Evolutionary conservation across 2,329 filamentous ascomycete genomes (phyloP), one percentile per base, ranked within the genome.

Genomic region (Fusarium cicatricum): DNA sequence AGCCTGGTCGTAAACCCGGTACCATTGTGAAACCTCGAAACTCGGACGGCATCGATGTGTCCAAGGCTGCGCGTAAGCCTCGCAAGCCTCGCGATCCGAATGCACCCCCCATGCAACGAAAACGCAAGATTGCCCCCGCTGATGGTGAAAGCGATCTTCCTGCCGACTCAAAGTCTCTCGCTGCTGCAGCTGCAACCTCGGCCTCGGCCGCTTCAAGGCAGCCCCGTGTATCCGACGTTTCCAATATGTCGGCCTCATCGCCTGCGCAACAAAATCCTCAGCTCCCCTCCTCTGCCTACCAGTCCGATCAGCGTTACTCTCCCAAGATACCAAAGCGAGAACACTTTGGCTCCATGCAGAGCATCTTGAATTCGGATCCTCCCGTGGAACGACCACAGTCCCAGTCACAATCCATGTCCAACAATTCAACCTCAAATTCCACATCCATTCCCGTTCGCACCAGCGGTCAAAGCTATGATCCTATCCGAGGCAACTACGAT

Each of bases 401-500:
- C 1, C 66, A 65, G 17, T 58, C 62, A 4, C 58, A 62, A 31
- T 39, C 66, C 16, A 61, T 60, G 23, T 34, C 43, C 79, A 78
- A 56, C 78, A 80, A 46, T 74, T 81, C 52, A 77, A 60, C 74
- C 58, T 56, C 77, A 37, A 80, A 45, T 75, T 81, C 52, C 77
- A 60, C 74, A 58, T 56, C 77, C 37, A 70, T 77, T 15, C 79
- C 80, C 9, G 77, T 80, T 42, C 80, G 89, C 43, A 87, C 88
- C 12, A 90, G 90, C 68, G 89, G 92, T 37, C 90, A 92, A 69
- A 91, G 90, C 68, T 97, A 95, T 76, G 93, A 97, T 73, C 93
- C 93, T 1, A 92, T 97, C 61, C 86, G 93, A 40, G 91, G 89
- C n/a, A 87, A 83, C 61, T 88, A 87, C 64, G 85, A 88, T 64